Percentiles rank a stretch among this genome's conserved stretches.
phyloP scores from a whole-genome alignment of 176 grass and related monocot genomes.

The Juncus effusus region DNA sequence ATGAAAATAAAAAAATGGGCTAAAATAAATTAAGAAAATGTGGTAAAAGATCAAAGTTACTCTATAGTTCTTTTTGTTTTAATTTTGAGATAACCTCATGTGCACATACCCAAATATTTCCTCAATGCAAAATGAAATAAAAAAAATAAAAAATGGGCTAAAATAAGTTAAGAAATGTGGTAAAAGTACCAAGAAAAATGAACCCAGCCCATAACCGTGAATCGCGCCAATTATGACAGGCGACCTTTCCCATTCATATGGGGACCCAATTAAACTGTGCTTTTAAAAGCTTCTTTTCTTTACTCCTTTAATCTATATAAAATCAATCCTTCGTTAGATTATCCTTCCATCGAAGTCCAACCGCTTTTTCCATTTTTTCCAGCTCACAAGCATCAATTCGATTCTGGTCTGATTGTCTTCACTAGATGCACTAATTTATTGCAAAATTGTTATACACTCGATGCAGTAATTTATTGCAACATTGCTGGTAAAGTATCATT shows the following conservation, averaged over 20 bases:
- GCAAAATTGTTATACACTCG: background rate
- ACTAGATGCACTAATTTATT: background rate
- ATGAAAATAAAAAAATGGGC: too few species aligned
- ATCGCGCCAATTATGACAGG: conserved; percentile 28
- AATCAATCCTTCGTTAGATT: conserved; percentile 12
- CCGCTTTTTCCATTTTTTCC: conserved; percentile 16
- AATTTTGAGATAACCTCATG: too few species aligned
- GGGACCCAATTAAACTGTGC: background rate
- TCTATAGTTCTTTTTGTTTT: too few species aligned
- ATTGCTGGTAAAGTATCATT: conserved; percentile 7
- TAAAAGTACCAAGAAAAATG: too few species aligned
- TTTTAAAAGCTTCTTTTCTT: conserved; percentile 25
- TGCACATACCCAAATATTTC: too few species aligned
- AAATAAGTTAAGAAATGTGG: too few species aligned
- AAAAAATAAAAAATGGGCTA: too few species aligned
- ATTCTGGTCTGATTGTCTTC: background rate
- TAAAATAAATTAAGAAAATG: too few species aligned
- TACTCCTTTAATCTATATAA: conserved; percentile 23
- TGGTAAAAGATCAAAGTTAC: too few species aligned
- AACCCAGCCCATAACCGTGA: conserved; percentile 7
- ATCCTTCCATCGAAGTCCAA: conserved; percentile 22
- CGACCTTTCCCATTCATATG: background rate
- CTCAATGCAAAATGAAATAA: too few species aligned
- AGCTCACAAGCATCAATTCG: conserved; percentile 1
- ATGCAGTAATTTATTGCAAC: conserved; percentile 6